Evolutionary conservation across 805 yeast genomes (phyloP).

Genomic region (Saccharomycopsis guyanensis): DNA sequence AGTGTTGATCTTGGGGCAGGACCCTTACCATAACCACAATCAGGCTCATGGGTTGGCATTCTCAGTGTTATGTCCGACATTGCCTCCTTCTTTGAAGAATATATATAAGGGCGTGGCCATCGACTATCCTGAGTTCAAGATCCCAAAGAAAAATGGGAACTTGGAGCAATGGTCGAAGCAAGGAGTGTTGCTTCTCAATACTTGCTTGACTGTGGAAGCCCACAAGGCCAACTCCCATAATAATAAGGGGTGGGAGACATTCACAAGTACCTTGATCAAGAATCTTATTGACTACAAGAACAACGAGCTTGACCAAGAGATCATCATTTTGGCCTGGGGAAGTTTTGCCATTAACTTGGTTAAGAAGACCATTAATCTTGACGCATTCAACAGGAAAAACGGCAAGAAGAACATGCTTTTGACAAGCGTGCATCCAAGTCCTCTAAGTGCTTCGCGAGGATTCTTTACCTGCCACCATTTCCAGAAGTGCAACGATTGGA

Average conservation of each 20-base stretch:
- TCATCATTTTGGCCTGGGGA: slow-evolving; percentile 80
- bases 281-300: slow-evolving; percentile 43
- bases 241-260: slow-evolving; percentile 83
- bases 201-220: slow-evolving; percentile 85
- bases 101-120: slow-evolving; percentile 70
- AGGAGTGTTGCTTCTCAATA: slow-evolving; percentile 83
- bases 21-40: slow-evolving; percentile 86
- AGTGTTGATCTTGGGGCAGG: slow-evolving; percentile 87
- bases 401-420: slow-evolving; percentile 42
- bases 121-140: slow-evolving; percentile 61
- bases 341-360: slow-evolving; percentile 62
- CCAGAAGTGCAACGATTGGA: slow-evolving; percentile 70
- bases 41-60: slow-evolving; percentile 98
- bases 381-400: slow-evolving; percentile 27
- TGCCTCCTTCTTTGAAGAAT: slow-evolving; percentile 84
- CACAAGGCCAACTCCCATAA: slow-evolving; percentile 93
- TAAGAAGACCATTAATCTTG: slow-evolving; percentile 22
- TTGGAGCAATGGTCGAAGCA: slow-evolving; percentile 77
- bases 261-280: slow-evolving; percentile 67
- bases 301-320: slow-evolving; percentile 36
- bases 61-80: slow-evolving; percentile 60
- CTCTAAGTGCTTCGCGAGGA: slow-evolving; percentile 83
- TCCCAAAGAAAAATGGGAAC: slow-evolving; percentile 57
- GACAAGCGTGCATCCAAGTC: slow-evolving; percentile 88
- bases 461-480: slow-evolving; percentile 77